Base-by-base conservation (phyloP, 2,329 filamentous ascomycete genomes). In the Nemania abortiva region DNA sequence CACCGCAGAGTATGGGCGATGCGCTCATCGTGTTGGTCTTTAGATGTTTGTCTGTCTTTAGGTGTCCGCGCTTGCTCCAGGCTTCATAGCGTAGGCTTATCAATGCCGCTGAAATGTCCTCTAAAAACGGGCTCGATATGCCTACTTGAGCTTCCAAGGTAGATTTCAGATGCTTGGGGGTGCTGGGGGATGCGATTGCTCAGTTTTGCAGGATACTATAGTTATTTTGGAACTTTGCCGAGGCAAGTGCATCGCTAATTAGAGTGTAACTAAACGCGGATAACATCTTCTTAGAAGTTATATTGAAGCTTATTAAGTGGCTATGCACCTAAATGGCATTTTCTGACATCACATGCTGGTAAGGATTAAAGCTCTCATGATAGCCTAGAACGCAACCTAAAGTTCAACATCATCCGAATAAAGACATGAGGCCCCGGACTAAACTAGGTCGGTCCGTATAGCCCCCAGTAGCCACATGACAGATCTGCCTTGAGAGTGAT, bases 401-500 rank as follows among this genome's bases (percentile, higher is more conserved):
- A 18, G 39, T 42, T 42, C 13, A 11, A 42, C 37, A 13, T 42
- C 37, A 15, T 42, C 37, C 6, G 3, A 15, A 42, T 42, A 7
- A 3, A 15, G 37, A 42, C 13, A 10, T 34, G 31, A 10, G 31
- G 57, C 42, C 27, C 37, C 27, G 4, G 22, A 27, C 47, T 52
- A 53, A 15, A n/a, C 9, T 20, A n/a, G 29, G 3, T 52, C 58
- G 52, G 31, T 58, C 10, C 6, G 22, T 24, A 20, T 13, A 29
- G 24, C 18, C 15, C 13, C 20, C 5, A 1, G 39, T 15, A 20
- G 22, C 59, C 45, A 18, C 22, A n/a, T 27, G 10, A 20, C 6
- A 31, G 42, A 22, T 29, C 42, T 52, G 42, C 20, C 31, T 52
- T n/a, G 5, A 39, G 52, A 39, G 27, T 63, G 39, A 52, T 39